Evolutionary conservation across 164 flowering plant genomes (phyloP).

Genomic region (Chimonanthus praecox): DNA sequence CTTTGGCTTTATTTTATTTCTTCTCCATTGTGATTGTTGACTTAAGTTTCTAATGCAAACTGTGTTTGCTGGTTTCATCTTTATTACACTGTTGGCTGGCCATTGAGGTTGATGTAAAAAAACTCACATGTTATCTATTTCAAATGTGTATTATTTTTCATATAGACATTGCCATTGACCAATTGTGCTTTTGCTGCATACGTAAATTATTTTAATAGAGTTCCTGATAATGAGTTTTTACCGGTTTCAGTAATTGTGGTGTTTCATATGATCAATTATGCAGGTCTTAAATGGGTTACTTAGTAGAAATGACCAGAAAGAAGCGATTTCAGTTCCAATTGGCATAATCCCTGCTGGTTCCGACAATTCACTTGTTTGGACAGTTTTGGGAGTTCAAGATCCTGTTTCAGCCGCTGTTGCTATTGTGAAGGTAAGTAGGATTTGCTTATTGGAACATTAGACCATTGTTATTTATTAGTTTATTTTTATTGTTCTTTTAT

Average conservation of each 20-base stretch:
- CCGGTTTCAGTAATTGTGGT: not conserved
- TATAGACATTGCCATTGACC: not conserved
- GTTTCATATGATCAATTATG: constrained; percentile 9
- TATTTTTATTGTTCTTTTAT: not conserved
- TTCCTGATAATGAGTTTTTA: not conserved
- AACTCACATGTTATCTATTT: not conserved
- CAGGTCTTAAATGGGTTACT: constrained; percentile 97
- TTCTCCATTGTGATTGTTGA: not conserved
- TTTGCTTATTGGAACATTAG: not conserved
- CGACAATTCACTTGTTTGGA: constrained; percentile 97
- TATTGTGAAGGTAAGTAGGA: constrained; percentile 75
- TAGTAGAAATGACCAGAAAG: constrained; percentile 79
- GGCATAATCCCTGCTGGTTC: constrained; percentile 99
- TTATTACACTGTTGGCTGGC: not conserved
- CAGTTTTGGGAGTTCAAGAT: constrained; percentile 95
- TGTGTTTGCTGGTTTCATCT: not conserved
- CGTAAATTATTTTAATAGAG: not conserved
- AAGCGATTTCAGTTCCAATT: constrained; percentile 94
- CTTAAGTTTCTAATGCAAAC: not conserved
- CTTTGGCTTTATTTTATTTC: not conserved
- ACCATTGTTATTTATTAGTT: not conserved
- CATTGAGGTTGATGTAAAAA: not conserved
- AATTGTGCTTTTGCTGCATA: not conserved
- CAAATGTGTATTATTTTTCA: not conserved
- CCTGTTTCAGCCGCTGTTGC: constrained; percentile 94